Base-by-base conservation (phyloP, 2,329 filamentous ascomycete genomes). In the Phyllosticta capitalensis region DNA sequence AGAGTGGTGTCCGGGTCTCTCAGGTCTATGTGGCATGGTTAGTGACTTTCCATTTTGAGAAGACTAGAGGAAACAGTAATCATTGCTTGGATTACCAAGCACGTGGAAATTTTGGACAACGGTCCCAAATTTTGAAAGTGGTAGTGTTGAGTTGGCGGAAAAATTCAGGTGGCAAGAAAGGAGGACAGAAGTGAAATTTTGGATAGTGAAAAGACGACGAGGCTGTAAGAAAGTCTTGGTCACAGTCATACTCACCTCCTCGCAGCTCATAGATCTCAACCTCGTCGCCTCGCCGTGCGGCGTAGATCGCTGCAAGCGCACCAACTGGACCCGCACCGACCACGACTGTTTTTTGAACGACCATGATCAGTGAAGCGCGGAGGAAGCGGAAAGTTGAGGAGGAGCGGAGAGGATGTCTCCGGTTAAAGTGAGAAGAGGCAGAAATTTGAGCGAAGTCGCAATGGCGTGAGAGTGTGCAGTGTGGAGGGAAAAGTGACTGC, bases 261-360 rank as follows among this genome's bases (percentile, higher is more conserved):
- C 94, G 84, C 65, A 99, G 78, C 75, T 99, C 94, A 73, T 97
- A 99, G 55, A 99, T 81, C 72, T 96, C 91, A 30, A 99, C 94
- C 68, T 92, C 79, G 72, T 95, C 85, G 51, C 92, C 94, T 71
- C 92, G 81, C 65, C 87, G 83, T 3, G 94, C 92, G 58, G 94
- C 92, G 77, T 97, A 99, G 5, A 99, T 77, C 51, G 91, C 94
- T 22, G 94, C 92, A 50, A 99, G 78, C 10, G 92, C 90, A 48
- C 94, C 94, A 7, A 99, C 94, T 0, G 94, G 94, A 1, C 94
- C 94, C 58, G 92, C 94, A 58, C 94, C 94, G 54, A 99, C 87
- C 53, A 99, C 82, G 20, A 95, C 81, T 59, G 88, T 84, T 74
- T 90, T 94, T 67, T 89, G 82, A 62, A 67, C 71, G 33, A 64